Percentiles rank a stretch among this genome's conserved stretches.
Evolutionary conservation across 2,329 filamentous ascomycete species (phyloP).

Genomic region (Aschersonia sp.): DNA sequence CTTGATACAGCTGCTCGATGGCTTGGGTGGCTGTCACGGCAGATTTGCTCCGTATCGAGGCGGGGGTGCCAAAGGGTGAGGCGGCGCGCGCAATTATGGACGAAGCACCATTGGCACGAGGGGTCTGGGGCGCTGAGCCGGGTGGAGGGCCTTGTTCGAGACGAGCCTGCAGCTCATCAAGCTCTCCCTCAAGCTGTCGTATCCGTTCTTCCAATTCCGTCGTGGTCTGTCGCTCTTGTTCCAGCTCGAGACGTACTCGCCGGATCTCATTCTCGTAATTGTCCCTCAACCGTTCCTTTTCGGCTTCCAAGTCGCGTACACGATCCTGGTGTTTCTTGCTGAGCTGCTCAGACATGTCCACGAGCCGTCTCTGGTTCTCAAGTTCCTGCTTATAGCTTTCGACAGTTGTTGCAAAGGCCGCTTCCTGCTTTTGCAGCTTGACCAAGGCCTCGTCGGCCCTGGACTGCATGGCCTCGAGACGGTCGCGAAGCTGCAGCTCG

Average conservation of each 20-base stretch:
- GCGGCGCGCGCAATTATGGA: constrained; percentile 30
- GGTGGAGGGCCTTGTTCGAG: constrained; percentile 26
- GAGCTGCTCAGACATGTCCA: constrained; percentile 67
- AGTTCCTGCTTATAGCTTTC: constrained; percentile 80
- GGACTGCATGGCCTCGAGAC: constrained; percentile 69
- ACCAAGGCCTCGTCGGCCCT: constrained; percentile 75
- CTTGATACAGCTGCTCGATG: constrained; percentile 48
- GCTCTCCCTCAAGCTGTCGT: constrained; percentile 35
- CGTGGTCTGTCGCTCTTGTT: constrained; percentile 34
- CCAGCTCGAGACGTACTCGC: constrained; percentile 40
- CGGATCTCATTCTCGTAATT: constrained; percentile 47
- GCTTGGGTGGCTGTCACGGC: constrained; percentile 46
- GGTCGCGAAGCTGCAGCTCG: constrained; percentile 65
- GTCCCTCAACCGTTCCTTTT: constrained; percentile 45
- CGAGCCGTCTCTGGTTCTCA: constrained; percentile 65
- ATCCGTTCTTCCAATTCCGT: constrained; percentile 31
- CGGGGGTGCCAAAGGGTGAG: constrained; percentile 49
- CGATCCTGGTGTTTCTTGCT: constrained; percentile 58
- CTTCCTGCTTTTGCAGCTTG: constrained; percentile 74
- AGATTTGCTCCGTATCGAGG: constrained; percentile 39
- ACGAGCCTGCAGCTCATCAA: constrained; percentile 37
- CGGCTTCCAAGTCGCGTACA: constrained; percentile 53
- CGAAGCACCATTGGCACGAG: constrained; percentile 39
- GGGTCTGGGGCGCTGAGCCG: constrained; percentile 44
- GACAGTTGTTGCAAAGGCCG: constrained; percentile 66